Evolutionary conservation across 2,329 filamentous ascomycete genomes (phyloP), one percentile per base, ranked within the genome.

Genomic region (Aspergillus vadensis): DNA sequence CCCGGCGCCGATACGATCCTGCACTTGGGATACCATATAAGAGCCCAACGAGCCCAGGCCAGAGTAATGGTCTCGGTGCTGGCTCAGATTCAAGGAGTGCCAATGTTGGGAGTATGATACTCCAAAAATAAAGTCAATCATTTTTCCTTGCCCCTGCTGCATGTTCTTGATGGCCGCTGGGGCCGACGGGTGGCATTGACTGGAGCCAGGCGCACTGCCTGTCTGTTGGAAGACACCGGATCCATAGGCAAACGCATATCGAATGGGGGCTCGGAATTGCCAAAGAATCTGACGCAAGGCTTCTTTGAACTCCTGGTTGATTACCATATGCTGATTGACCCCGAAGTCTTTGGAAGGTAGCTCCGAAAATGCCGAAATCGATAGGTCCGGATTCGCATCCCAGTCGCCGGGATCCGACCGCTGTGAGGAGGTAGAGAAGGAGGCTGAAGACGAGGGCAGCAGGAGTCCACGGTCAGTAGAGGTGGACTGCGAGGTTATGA

Each of bases 51-150:
- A 89, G 1, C 91, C 91, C 19, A 99, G 81, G 10, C 85, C 88
- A 1, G 94, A 98, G 79, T 99, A 99, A 77, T 99, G 95, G 70
- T 96, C 85, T 7, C 91, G 89, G 72, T 99, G 90, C 74, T 97
- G 90, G 65, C 85, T 83, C 17, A 99, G 82, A 71, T 99, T 99
- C 62, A 99, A 83, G 36, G 90, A 93, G 78, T 99, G 95, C 91
- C 94, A 99, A 78, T 99, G 95, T 73, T 99, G 91, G 1, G 91
- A 92, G 76, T 96, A 91, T 1, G 91, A 91, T 10, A 98, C 94
- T 25, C 94, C 95, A 74, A 99, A 95, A 67, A 99, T 96, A 74
- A 99, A 97, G 78, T 99, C 95, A 65, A 99, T 96, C 88, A 98
- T 96, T 80, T 97, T 97, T 12, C 92, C 92, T 1, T 88, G 88